These are phyloP conservation scores for Symbiotaphrina buchneri DNA, from an alignment of 495 filamentous ascomycete genomes.

Conservation along the genomic window DNA sequence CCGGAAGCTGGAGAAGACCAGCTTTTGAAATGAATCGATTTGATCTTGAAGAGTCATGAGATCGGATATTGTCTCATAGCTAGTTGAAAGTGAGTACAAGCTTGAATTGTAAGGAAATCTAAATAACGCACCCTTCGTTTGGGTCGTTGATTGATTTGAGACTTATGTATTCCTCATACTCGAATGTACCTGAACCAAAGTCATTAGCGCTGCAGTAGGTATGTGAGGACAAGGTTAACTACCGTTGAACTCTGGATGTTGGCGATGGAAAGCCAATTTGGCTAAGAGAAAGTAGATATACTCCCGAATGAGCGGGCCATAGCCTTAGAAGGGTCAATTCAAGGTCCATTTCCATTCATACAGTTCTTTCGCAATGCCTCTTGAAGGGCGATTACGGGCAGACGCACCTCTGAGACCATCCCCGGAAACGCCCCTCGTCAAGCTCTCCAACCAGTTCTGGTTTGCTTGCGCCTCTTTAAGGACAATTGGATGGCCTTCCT, in stretches of 20 bases:
- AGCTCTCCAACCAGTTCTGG: conserved; percentile 75
- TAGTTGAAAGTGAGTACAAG: conserved; percentile 8
- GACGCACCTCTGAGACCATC: conserved; percentile 59
- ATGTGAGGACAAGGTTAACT: conserved; percentile 7
- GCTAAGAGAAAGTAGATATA: conserved; percentile 87
- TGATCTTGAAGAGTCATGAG: conserved; percentile 94
- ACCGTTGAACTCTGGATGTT: conserved; percentile 97
- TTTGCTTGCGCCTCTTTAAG: conserved; percentile 78
- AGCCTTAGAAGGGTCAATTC: conserved; percentile 27
- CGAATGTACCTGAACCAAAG: conserved; percentile 42
- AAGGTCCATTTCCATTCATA: conserved; percentile 2
- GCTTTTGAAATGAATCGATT: conserved; percentile 93
- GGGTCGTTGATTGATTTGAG: conserved; percentile 96
- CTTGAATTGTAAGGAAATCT: neutral
- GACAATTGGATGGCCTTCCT: conserved; percentile 81
- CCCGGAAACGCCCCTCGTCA: conserved; percentile 63
- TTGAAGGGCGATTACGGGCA: conserved; percentile 2
- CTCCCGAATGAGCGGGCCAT: conserved; percentile 78
- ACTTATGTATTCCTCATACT: conserved; percentile 98
- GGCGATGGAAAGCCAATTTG: conserved; percentile 81
- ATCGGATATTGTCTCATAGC: conserved; percentile 90
- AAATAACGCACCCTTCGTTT: conserved; percentile 50
- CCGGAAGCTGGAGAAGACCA: conserved; percentile 91
- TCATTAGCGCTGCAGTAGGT: too few species aligned
- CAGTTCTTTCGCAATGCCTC: neutral